Base-by-base conservation (phyloP, 345 rosid species). In the Populus tremula region DNA sequence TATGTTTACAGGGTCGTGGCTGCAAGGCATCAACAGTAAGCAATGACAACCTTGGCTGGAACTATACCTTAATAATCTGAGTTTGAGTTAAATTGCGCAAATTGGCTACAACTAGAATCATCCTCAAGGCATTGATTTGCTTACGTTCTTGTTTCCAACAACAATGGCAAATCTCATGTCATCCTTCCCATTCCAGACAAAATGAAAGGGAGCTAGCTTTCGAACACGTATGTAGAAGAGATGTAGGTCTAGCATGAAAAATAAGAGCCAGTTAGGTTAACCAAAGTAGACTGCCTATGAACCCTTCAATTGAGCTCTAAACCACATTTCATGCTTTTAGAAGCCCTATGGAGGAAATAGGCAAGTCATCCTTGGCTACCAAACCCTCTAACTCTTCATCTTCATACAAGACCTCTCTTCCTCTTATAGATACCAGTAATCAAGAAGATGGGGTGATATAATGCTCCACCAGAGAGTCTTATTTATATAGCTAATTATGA, bases 321-420 rank as follows among this genome's bases (percentile, higher is more conserved):
- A 8, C n/a, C 16, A 1, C 20, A 27, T 6, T 18, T 23, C 9
- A 4, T 14, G 2, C 2, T 2, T 4, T 6, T 20, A 25, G 65
- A 27, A 63, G 10, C 63, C 79, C 68, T 67, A 11, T 39, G n/a
- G 21, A 75, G 70, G 81, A 77, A 16, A 64, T 74, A 85, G 90
- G 90, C 90, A 87, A 87, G 88, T 85, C 90, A 85, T 87, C 90
- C 88, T 82, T 87, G 90, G 90, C 88, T 87, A 85, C 69, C 87
- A 23, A 72, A 84, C 84, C 16, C 21, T 5, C 59, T 33, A 67
- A 68, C 83, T 78, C 87, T 85, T 78, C 70, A 79, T 82, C 87
- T 80, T 66, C 90, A 85, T 84, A 80, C 90, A 78, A 85, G 87
- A 75, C 80, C 88, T 23, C 87, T 85, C 88, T 83, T 83, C 86